Base-by-base conservation (phyloP, 2,329 filamentous ascomycete species). In the Neofusicoccum ribis region DNA sequence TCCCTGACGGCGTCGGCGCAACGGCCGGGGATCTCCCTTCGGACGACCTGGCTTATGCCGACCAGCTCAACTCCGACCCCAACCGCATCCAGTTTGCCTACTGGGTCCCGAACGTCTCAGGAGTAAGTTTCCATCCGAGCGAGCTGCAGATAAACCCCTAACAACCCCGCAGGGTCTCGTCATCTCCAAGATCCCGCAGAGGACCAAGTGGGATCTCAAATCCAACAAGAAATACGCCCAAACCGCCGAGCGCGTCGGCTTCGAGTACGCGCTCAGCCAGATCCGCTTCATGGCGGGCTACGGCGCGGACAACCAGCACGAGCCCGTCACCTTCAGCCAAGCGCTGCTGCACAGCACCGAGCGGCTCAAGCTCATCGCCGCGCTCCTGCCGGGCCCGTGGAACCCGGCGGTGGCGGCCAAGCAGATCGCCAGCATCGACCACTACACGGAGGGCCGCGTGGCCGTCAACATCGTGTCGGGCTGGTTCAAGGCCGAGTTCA, bases 81-180 rank as follows among this genome's bases (percentile, higher is more conserved):
- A 73, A 79, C 37, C 76, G 81, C 3, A 71, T 83, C 52, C 78
- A 81, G 43, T 83, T 83, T 69, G 81, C 81, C 9, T 84, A 84
- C 71, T 85, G 82, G 83, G 82, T 85, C 0, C 83, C 83, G 15
- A 85, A 85, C 67, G 83, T 85, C 3, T 84, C 82, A 0, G 83
- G 83, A 34, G 47, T 51, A 51, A 51, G 47, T 51, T 31, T 7
- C 27, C 27, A 12, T 27, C 23, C 11, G 23, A 20, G 11, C 17
- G 7, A 5, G 9, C 3, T 49, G 11, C 46, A n/a, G 17, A 49
- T 12, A 8, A 8, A 17, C 2, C 17, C 2, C 46, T 49, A 17
- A 49, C n/a, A 14, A 51, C 6, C 4, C 12, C 12, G 31, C 31
- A 51, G 47, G 83, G 82, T 11, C 76, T 85, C 1, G 82, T 85